Evolutionary conservation across 495 filamentous ascomycete species (phyloP).

Genomic region (Penicillium herquei): DNA sequence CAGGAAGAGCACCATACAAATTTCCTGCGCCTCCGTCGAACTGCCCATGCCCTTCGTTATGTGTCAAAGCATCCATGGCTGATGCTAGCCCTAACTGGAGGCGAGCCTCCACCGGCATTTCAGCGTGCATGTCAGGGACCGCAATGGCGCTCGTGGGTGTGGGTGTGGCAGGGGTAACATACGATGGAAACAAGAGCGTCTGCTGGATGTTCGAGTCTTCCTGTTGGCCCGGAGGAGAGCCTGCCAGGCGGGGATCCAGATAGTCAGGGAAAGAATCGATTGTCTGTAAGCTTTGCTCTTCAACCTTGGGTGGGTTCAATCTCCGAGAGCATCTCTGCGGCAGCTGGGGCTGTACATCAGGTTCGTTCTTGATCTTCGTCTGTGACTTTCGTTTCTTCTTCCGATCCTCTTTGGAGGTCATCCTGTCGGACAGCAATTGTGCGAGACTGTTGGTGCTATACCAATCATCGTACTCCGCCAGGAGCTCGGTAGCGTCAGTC

Average conservation of each 20-base stretch:
- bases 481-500: constrained; percentile 39
- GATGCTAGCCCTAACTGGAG: background rate
- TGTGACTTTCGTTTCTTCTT: constrained; percentile 40
- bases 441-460: constrained; percentile 62
- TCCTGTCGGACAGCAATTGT: constrained; percentile 64
- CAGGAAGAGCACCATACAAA: constrained; percentile 10
- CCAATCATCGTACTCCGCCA: constrained; percentile 69
- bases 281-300: background rate
- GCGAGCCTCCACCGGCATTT: background rate
- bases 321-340: constrained; percentile 1
- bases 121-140: background rate
- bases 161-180: constrained; percentile 1
- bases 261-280: constrained; percentile 17
- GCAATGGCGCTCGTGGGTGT: no score
- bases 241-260: constrained; percentile 37
- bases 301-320: background rate
- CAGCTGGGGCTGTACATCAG: background rate
- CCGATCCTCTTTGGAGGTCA: constrained; percentile 69
- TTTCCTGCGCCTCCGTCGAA: constrained; percentile 1
- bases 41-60: constrained; percentile 16
- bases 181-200: background rate
- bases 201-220: background rate
- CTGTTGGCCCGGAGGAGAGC: constrained; percentile 8
- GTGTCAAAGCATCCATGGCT: background rate
- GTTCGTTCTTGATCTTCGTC: constrained; percentile 5